These are phyloP conservation scores for Suhomyces prunicola DNA, from an alignment of 805 yeast genomes.

Conservation along the genomic window DNA sequence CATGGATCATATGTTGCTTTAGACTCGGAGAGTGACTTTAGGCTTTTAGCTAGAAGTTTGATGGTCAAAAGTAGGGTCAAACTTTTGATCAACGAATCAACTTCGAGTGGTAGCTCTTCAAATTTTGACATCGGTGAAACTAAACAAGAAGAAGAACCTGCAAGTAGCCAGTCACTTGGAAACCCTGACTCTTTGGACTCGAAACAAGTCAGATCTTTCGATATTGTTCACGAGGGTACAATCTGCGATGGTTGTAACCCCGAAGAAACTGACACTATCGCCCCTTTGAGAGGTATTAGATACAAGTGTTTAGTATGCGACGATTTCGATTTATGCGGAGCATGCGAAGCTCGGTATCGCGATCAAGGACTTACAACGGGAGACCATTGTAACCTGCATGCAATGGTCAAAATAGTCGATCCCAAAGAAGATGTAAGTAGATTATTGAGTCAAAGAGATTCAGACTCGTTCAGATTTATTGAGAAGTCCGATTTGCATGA, in stretches of 20 bases:
- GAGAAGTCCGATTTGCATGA: conserved; percentile 10
- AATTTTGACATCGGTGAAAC: not conserved
- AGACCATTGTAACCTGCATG: conserved; percentile 24
- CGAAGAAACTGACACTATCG: conserved; percentile 3
- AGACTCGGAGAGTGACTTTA: conserved; percentile 38
- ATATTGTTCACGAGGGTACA: conserved; percentile 19
- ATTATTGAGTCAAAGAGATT: not conserved
- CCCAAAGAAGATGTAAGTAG: conserved; percentile 3
- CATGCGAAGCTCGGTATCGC: conserved; percentile 23
- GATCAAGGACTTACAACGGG: conserved; percentile 10
- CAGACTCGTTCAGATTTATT: not conserved
- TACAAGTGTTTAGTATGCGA: conserved; percentile 51
- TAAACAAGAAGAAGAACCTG: not conserved
- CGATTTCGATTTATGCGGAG: conserved; percentile 52
- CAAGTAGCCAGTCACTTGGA: not conserved
- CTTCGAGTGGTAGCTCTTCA: not conserved
- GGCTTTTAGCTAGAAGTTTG: conserved; percentile 43
- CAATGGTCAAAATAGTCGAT: conserved; percentile 25
- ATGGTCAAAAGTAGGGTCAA: conserved; percentile 45
- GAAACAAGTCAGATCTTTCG: not conserved
- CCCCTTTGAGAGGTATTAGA: conserved; percentile 45
- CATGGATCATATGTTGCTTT: conserved; percentile 39
- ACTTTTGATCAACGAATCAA: conserved; percentile 24
- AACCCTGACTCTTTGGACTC: not conserved
- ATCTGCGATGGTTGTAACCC: conserved; percentile 38